Evolutionary conservation across 805 yeast species (phyloP), one percentile per base, ranked within the genome.

Genomic region (Wickerhamiella dianesei): DNA sequence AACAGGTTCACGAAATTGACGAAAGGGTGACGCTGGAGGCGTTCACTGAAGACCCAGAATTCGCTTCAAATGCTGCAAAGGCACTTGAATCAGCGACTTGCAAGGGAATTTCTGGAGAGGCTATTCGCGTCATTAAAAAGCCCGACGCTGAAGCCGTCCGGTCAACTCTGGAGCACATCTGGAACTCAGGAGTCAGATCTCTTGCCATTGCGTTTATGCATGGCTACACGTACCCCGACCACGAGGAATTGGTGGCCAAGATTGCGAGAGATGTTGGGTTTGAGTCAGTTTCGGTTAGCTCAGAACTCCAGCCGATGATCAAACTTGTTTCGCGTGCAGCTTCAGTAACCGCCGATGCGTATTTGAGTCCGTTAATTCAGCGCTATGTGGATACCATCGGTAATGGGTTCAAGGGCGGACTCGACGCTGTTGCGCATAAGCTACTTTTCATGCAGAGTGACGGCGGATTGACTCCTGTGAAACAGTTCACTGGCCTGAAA

Each of bases 381-480:
- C 73, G 74, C 22, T 84, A 84, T 58, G 63, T 83, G 37, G 58
- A 67, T 16, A 74, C 78, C 16, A 80, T 84, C 56, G 74, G 76
- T 44, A 57, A 68, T 2, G 92, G 92, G 3, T 70, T 84, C 50
- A 63, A 63, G 19, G 74, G 75, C 41, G 76, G 76, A 1, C 61
- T 73, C 8, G 67, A 67, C 13, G 65, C 66, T 9, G 54, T 62
- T 6, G 65, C 64, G 1, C 51, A 56, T 40, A 61, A 48, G 55
- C 64, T 48, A 50, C 51, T 59, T 47, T 89, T 89, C 63, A 89
- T 89, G 97, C 95, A 89, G 64, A 83, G 95, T 12, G 95, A 89
- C 62, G 97, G 97, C 48, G 97, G 97, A 2, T 72, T 89, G 49
- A 87, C 88, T 19, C 86, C 86, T 47, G 87, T 92, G 57, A 69